Evolutionary conservation across 257 asterid species (phyloP), one percentile per base, ranked within the genome.

Genomic region (Scutellaria baicalensis): DNA sequence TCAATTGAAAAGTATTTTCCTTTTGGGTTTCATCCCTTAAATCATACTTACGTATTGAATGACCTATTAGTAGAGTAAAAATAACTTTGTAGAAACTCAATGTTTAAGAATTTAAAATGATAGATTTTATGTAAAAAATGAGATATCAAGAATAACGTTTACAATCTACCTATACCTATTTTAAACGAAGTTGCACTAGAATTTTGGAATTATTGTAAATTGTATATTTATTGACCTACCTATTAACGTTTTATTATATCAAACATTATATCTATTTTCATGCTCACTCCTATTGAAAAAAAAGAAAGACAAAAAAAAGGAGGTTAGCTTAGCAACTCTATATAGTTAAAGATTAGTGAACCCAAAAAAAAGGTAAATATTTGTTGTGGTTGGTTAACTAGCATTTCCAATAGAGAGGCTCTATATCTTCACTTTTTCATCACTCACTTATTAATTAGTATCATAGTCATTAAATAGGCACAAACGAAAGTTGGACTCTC

Each of bases 321-420:
- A 70, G 11, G 68, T 55, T 73, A 67, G 77, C 69, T 82, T 69
- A 66, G 72, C 74, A n/a, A 79, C 70, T 69, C 20, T 23, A 51
- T n/a, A n/a, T n/a, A 27, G 33, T 27, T 27, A 27, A 27, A 13
- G 52, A 64, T n/a, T 18, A 51, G 52, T 68, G 27, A 63, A 51
- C 47, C 52, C 50, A 49, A 36, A 58, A 36, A 58, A 35, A 60
- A 16, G 61, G 64, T 21, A n/a, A 69, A 66, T 27, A n/a, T 23
- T 35, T 38, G 49, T 60, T 52, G 71, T 66, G 71, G 79, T 69
- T 64, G 74, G 74, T 56, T 67, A 59, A 73, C 68, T 52, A 66
- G 58, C 58, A 57, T 54, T 66, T 18, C 62, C 13, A 39, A 59
- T 59, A 13, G 40, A 66, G 58, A 38, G 59, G 51, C 33, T 50